Evolutionary conservation across 768 basidiomycete species (phyloP).

Genomic region (Lyophyllum shimeji): DNA sequence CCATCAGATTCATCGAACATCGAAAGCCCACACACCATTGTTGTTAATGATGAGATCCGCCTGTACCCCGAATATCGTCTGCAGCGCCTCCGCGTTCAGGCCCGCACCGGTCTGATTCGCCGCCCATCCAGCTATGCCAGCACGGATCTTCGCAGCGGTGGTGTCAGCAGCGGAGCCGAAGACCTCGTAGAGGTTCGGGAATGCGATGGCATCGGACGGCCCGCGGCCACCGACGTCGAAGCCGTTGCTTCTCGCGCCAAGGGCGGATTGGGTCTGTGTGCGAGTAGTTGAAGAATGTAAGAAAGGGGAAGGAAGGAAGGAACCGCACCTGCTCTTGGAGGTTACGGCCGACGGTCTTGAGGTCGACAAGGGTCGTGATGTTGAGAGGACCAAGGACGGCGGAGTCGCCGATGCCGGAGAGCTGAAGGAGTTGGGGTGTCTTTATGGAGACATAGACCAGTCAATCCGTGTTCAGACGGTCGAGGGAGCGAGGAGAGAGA

Average conservation of each 20-base stretch:
- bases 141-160: constrained; percentile 35
- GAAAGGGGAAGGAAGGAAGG: background rate
- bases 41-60: constrained; percentile 46
- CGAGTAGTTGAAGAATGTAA: background rate
- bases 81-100: constrained; percentile 38
- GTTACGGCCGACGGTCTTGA: constrained; percentile 54
- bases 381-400: constrained; percentile 42
- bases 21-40: constrained; percentile 31
- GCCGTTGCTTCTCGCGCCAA: constrained; percentile 40
- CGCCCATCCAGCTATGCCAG: constrained; percentile 41
- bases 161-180: constrained; percentile 34
- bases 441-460: too few species aligned
- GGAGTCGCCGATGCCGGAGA: constrained; percentile 58
- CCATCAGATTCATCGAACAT: background rate
- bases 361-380: constrained; percentile 44
- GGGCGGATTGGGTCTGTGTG: constrained; percentile 37
- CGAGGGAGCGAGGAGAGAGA: background rate
- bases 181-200: constrained; percentile 49
- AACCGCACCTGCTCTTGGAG: constrained; percentile 50
- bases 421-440: constrained; percentile 49
- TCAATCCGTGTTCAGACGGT: constrained; percentile 14
- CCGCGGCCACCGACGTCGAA: constrained; percentile 41
- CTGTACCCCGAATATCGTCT: constrained; percentile 44
- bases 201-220: constrained; percentile 50
- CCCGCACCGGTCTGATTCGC: constrained; percentile 39